Evolutionary conservation across 148 eudicot species (phyloP).

Genomic region (Rhododendron henanense): DNA sequence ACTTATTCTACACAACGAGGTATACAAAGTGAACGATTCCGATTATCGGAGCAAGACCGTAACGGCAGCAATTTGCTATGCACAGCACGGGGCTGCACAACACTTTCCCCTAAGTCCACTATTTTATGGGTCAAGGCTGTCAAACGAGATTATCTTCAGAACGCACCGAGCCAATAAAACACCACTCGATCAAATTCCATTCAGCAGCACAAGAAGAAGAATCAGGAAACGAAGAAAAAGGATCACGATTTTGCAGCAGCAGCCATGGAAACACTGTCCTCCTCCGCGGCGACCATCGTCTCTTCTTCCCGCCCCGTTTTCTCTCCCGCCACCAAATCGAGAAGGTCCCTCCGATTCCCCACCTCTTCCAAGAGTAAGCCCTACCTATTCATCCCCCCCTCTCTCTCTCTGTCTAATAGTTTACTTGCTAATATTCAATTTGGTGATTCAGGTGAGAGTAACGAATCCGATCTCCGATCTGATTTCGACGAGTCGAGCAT

Average conservation of each 20-base stretch:
- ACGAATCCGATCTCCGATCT: conserved; percentile 52
- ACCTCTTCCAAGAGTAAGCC: conserved; percentile 48
- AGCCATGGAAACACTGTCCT: conserved; percentile 48
- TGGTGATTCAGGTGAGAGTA: conserved; percentile 36
- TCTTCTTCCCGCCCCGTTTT: conserved; percentile 38
- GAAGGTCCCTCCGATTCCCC: conserved; percentile 38
- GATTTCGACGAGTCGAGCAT: conserved; percentile 36
- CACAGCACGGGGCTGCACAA: no score
- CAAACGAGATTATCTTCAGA: no score
- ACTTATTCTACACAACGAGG: no score
- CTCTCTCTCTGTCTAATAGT: not conserved
- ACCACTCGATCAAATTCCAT: not conserved
- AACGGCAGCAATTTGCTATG: no score
- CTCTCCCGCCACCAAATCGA: conserved; percentile 34
- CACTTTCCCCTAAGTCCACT: accelerated
- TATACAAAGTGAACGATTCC: no score
- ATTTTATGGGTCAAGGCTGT: no score
- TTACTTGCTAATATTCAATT: not conserved
- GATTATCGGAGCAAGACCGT: no score
- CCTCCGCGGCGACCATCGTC: conserved; percentile 37
- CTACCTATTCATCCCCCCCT: not conserved
- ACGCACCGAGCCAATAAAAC: no score
- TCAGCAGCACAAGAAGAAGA: not conserved
- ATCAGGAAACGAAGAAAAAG: not conserved
- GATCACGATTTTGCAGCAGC: not conserved